These are phyloP conservation scores for Leccinum insolens DNA, from an alignment of 1,284 basidiomycete species.

Conservation along the genomic window DNA sequence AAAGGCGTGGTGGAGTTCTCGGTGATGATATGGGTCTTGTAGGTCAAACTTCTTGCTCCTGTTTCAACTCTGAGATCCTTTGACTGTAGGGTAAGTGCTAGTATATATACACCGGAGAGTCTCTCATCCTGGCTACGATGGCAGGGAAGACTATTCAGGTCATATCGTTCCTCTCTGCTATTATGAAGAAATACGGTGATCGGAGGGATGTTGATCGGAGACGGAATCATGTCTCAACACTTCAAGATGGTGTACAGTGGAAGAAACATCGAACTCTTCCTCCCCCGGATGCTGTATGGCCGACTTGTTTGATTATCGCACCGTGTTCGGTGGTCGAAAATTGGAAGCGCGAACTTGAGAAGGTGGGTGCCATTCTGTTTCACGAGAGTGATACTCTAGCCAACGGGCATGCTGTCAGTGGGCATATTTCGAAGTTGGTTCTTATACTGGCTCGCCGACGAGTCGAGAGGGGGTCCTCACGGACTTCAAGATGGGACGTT, in stretches of 20 bases:
- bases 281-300: constrained; percentile 69
- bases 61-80: constrained; percentile 5
- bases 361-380: constrained; percentile 42
- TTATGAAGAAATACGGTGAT: constrained; percentile 78
- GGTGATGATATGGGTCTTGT: constrained; percentile 93
- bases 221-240: constrained; percentile 56
- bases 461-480: constrained; percentile 57
- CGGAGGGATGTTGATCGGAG: constrained; percentile 64
- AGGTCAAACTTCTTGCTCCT: constrained; percentile 29
- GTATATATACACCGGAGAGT: neutral
- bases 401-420: constrained; percentile 47
- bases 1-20: constrained; percentile 70
- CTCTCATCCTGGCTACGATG: constrained; percentile 1
- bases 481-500: constrained; percentile 73
- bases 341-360: constrained; percentile 82
- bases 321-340: constrained; percentile 79
- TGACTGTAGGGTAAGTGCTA: constrained; percentile 25
- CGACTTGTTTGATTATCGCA: constrained; percentile 81
- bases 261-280: constrained; percentile 55
- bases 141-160: constrained; percentile 87
- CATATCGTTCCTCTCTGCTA: constrained; percentile 82
- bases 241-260: constrained; percentile 67
- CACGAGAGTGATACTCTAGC: neutral
- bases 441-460: constrained; percentile 56
- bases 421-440: constrained; percentile 80